Evolutionary conservation across 179 eudicot genomes (phyloP).

Genomic region (Drosera spatulata): DNA sequence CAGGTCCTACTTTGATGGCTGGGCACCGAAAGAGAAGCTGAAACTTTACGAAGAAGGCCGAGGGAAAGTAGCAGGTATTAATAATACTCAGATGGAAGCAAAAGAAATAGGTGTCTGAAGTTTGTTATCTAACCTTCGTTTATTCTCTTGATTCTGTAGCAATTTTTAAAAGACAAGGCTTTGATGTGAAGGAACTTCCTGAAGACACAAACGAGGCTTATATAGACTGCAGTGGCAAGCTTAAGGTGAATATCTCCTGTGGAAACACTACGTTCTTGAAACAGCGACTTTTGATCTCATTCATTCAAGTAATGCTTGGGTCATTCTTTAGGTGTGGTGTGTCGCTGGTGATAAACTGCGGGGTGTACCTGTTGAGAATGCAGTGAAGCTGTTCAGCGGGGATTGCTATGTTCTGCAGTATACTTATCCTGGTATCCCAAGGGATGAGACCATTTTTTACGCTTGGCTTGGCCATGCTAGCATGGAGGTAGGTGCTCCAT

Average conservation of each 20-base stretch:
- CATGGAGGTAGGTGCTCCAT: slow-evolving; percentile 14
- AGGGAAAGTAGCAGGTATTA: slow-evolving; percentile 58
- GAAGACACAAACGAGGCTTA: slow-evolving; percentile 25
- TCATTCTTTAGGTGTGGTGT: slow-evolving; percentile 29
- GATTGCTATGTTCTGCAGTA: slow-evolving; percentile 42
- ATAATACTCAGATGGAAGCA: not conserved
- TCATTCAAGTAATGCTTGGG: not conserved
- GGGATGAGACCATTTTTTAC: slow-evolving; percentile 33
- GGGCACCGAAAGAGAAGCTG: slow-evolving; percentile 38
- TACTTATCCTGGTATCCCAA: slow-evolving; percentile 20
- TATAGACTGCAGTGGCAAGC: slow-evolving; percentile 31
- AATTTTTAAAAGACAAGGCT: slow-evolving; percentile 39
- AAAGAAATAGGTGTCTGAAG: not conserved
- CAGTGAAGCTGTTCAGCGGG: slow-evolving; percentile 25
- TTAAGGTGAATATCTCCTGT: slow-evolving; percentile 20
- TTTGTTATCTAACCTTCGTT: not conserved
- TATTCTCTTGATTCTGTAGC: slow-evolving; percentile 14
- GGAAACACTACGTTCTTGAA: not conserved
- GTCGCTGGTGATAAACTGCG: slow-evolving; percentile 20
- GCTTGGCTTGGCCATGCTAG: slow-evolving; percentile 35
- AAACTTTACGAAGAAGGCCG: slow-evolving; percentile 50
- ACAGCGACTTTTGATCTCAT: too few relatives aligned
- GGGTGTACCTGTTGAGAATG: slow-evolving; percentile 20
- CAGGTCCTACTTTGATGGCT: slow-evolving; percentile 38
- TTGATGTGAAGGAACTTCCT: slow-evolving; percentile 35